Evolutionary conservation across 768 basidiomycete species (phyloP).

Genomic region (Fomitopsis serialis): DNA sequence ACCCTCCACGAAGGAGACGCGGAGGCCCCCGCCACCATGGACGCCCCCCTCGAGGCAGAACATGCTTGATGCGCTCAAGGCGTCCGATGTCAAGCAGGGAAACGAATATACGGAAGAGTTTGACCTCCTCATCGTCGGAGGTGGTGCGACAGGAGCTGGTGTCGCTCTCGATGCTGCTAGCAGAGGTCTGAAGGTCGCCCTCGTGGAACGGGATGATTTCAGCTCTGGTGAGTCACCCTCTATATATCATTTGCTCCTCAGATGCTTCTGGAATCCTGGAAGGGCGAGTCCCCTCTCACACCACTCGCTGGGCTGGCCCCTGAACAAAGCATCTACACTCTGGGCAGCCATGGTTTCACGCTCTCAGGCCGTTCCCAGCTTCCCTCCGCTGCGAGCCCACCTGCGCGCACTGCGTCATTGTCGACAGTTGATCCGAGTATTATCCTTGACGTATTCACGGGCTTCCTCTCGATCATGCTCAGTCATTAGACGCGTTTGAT

Average conservation of each 20-base stretch:
- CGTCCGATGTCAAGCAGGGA: conserved; percentile 28
- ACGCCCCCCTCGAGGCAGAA: conserved; percentile 65
- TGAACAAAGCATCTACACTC: no score
- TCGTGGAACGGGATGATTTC: conserved; percentile 93
- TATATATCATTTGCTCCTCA: background rate
- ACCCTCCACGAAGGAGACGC: conserved; percentile 53
- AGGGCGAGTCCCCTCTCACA: no score
- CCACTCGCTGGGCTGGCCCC: no score
- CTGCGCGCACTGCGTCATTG: no score
- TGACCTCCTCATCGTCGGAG: conserved; percentile 83
- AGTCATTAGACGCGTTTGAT: no score
- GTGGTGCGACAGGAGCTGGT: conserved; percentile 94
- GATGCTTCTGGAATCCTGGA: no score
- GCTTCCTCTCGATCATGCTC: no score
- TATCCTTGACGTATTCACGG: no score
- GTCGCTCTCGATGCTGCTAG: conserved; percentile 95
- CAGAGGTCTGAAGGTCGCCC: conserved; percentile 84
- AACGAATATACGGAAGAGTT: conserved; percentile 45
- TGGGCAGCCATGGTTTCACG: no score
- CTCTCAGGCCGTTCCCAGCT: no score
- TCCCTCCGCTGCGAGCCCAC: no score
- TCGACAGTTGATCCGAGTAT: no score
- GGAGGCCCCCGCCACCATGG: conserved; percentile 77
- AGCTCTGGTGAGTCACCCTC: conserved; percentile 52
- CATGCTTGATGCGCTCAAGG: conserved; percentile 56